Evolutionary conservation across 2,329 filamentous ascomycete genomes (phyloP), one percentile per base, ranked within the genome.

Genomic region (Trichophyton rubrum): DNA sequence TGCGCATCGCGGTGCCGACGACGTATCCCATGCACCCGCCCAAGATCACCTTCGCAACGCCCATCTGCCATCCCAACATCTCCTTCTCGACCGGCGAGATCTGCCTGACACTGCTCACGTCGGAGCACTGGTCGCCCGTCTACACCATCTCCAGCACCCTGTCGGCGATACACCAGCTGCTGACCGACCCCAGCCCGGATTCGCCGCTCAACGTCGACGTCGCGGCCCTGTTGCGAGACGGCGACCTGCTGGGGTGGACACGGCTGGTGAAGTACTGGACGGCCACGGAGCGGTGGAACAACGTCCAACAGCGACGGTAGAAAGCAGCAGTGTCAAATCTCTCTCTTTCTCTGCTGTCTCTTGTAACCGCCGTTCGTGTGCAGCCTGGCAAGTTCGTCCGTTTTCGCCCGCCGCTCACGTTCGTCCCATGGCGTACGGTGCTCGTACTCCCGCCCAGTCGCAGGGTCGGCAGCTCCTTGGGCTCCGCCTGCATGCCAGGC

Each of bases 21-120:
- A 83, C 81, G 45, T 97, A 99, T 75, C 93, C 93, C 2, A 80
- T 88, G 61, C 75, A 82, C 0, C 87, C 93, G 1, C 93, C 93
- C 0, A 80, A 78, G 45, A 86, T 99, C 66, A 79, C 76, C 61
- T 99, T 99, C 77, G 77, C 80, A n/a, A 99, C 90, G 40, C 84
- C 85, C 64, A 84, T 95, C 66, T 88, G 89, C 68, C 90, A 96
- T 77, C 85, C 91, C 56, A 96, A 96, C 74, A 84, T 87, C 53
- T 77, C 81, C 63, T 84, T 84, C 71, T 77, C 78, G 43, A 90
- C 84, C 1, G 93, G 93, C 67, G 91, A 96, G 75, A 93, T 99
- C 70, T 99, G 93, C 73, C 83, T 97, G 30, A 93, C 96, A 70
- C 80, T 97, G 64, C 80, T 99, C 58, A 84, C 82, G 62, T 78